Evolutionary conservation across 2,329 filamentous ascomycete species (phyloP).

Genomic region (Pseudogymnoascus sp.): DNA sequence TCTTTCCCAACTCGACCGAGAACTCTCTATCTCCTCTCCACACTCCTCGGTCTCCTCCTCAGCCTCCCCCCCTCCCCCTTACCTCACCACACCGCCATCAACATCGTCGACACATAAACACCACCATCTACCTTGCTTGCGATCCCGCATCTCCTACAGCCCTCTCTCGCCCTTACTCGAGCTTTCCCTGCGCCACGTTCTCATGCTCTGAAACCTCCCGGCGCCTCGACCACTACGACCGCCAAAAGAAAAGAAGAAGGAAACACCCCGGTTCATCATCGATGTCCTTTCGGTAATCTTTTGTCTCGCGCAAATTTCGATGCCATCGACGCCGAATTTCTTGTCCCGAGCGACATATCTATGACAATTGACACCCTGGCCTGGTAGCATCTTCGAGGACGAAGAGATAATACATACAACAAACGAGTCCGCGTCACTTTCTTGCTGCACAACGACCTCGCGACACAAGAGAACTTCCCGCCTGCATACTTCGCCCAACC

Average conservation of each 20-base stretch:
- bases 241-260: background rate
- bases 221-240: background rate
- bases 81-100: background rate
- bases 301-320: background rate
- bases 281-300: background rate
- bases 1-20: background rate
- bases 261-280: background rate
- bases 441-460: conserved; percentile 4
- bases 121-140: background rate
- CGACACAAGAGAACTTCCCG: background rate
- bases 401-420: background rate
- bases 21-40: background rate
- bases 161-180: background rate
- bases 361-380: background rate
- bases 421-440: background rate
- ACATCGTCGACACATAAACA: background rate
- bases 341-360: background rate
- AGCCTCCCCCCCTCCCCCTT: background rate
- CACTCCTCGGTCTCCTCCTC: background rate
- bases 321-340: background rate
- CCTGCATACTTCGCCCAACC: background rate
- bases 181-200: background rate
- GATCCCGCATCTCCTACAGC: background rate
- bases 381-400: background rate
- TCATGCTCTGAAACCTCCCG: background rate